Evolutionary conservation across 106 monocot species (phyloP).

Genomic region (Alisma plantagoaquatica): DNA sequence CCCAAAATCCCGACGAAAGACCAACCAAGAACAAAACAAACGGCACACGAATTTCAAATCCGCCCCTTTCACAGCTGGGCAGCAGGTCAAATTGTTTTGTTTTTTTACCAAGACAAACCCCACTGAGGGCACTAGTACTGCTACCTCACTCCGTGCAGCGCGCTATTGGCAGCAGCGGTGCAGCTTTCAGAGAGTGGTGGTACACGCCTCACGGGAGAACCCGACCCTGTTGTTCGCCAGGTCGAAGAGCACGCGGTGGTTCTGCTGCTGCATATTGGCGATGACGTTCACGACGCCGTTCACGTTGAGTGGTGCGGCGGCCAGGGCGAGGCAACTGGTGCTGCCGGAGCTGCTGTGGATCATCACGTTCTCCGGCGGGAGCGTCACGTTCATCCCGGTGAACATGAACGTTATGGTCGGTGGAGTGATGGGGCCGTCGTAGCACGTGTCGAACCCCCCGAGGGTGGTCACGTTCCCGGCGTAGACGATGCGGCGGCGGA

Average conservation of each 20-base stretch:
- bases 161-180: no score
- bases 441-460: conserved; percentile 98
- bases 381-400: conserved; percentile 65
- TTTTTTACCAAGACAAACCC: no score
- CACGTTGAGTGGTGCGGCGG: conserved; percentile 50
- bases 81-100: no score
- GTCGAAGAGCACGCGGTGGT: conserved; percentile 57
- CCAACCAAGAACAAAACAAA: no score
- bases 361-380: conserved; percentile 62
- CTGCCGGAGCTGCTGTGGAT: conserved; percentile 61
- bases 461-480: conserved; percentile 32
- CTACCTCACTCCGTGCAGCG: no score
- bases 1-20: no score
- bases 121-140: no score
- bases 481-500: conserved; percentile 36
- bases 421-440: conserved; percentile 30
- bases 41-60: no score
- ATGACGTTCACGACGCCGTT: conserved; percentile 70
- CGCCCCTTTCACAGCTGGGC: no score
- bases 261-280: conserved; percentile 82
- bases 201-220: conserved; percentile 52
- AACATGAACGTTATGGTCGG: conserved; percentile 76
- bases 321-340: conserved; percentile 42
- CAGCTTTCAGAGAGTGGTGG: not conserved
- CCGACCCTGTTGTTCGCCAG: conserved; percentile 40